Conservation (phyloP, 2,329 filamentous ascomycete species). For the Chaetomiaceae sp. region DNA sequence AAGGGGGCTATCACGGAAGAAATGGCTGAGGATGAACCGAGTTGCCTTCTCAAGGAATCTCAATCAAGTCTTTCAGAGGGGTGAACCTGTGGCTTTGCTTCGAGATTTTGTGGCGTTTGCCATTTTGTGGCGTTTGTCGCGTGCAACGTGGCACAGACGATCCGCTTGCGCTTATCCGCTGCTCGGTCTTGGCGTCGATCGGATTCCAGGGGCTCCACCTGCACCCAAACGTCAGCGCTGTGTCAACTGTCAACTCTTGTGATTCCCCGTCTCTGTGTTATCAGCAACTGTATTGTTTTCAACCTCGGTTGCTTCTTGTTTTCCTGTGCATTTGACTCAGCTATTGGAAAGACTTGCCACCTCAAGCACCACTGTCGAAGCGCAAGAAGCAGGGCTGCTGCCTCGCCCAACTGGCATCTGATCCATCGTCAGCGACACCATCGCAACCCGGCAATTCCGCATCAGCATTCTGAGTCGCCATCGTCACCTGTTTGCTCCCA, state of each 20-base stretch:
- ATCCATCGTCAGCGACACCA: no score
- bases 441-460: no score
- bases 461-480: no score
- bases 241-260: not conserved
- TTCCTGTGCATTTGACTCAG: no score
- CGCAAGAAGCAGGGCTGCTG: no score
- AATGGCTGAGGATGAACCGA: slow-evolving; percentile 3
- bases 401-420: no score
- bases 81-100: not conserved
- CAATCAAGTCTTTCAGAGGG: not conserved
- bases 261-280: not conserved
- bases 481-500: no score
- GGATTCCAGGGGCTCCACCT: not conserved
- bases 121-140: not conserved
- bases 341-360: no score
- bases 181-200: not conserved
- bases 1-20: not conserved
- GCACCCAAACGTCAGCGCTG: not conserved
- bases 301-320: no score
- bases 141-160: slow-evolving; percentile 5
- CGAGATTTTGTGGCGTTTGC: not conserved
- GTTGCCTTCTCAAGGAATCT: not conserved
- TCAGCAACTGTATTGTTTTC: not conserved
- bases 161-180: not conserved
- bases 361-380: no score